Base-by-base conservation (phyloP, 1,139 yeast genomes). In the Sugiyamaella japonica region DNA sequence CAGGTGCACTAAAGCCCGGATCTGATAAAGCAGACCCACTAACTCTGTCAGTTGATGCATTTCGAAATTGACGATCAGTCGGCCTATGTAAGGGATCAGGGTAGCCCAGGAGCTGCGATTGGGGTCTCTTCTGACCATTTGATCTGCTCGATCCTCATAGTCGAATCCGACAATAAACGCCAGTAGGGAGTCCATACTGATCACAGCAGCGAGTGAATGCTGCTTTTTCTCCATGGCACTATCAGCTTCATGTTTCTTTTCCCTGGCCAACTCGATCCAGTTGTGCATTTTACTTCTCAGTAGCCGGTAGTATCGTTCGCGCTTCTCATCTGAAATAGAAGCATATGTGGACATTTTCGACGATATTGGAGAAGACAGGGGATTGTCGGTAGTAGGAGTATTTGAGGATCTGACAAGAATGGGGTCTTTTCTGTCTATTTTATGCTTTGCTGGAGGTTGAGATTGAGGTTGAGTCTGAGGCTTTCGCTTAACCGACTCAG, bases 111-210 rank as follows among this genome's bases (percentile, higher is more conserved):
- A 66, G 28, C 66, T 65, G 32, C 68, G 64, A 13, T 65, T 66
- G 2, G 67, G 66, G 5, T 56, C 61, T 20, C 56, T 59, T 44
- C 59, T 59, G 52, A 60, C 55, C 53, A 63, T 60, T 40, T 58
- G 57, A 31, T 64, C 70, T 29, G 67, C 71, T 16, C 71, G 62
- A 51, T 74, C 78, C 47, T 73, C 76, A 56, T 69, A 73, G 55
- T 73, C 74, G 56, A 74, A 74, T 4, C 71, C 76, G 2, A 73
- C 67, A 31, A 73, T 62, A 55, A 73, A 74, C 39, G 73, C 71
- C 23, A 73, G 57, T 20, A 72, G 55, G 7, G 75, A 63, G 57
- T 73, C 76, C 56, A 73, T 56, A n/a, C 67, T 64, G 10, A 64
- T 57, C 2, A 70, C 68, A 3, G 66, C 65, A 0, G 73, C 72